A percentile compares a stretch with the other conserved stretches of the same genome.
Conservation (phyloP, 2,329 filamentous ascomycete species). For the Sphaerulina vaccinii region DNA sequence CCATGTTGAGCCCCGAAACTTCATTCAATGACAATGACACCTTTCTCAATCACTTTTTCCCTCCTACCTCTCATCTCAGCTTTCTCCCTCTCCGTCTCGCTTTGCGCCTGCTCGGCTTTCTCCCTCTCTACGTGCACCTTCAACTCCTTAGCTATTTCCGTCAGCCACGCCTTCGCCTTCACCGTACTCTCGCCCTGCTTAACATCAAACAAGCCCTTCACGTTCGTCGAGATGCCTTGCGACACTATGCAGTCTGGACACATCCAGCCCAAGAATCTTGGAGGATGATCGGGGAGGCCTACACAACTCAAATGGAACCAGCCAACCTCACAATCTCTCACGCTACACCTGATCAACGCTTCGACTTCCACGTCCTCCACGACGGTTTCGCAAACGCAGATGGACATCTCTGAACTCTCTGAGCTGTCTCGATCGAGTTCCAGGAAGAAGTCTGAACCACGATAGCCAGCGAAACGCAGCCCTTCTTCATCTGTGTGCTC, state of each 20-base stretch:
- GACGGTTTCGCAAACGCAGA: conserved; percentile 8
- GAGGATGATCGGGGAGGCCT: conserved; percentile 17
- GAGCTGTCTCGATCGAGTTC: neutral
- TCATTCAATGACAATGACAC: no score
- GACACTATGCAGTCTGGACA: conserved; percentile 11
- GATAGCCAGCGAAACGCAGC: conserved; percentile 7
- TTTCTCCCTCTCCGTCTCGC: neutral
- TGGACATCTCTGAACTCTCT: neutral
- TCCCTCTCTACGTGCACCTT: neutral
- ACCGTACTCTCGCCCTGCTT: neutral
- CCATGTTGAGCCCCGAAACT: no score
- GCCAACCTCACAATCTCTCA: conserved; percentile 16
- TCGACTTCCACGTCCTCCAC: conserved; percentile 5
- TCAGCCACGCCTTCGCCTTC: conserved; percentile 10
- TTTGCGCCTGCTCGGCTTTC: neutral
- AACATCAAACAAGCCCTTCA: conserved; percentile 5
- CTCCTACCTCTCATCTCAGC: neutral
- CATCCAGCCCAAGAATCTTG: conserved; percentile 18
- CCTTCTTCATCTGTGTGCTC: neutral
- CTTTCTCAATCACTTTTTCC: no score
- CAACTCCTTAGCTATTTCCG: conserved; percentile 1
- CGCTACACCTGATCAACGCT: conserved; percentile 12
- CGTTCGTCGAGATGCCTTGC: neutral
- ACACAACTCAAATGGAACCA: conserved; percentile 23
- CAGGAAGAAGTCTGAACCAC: neutral